Base-by-base conservation (phyloP, 768 basidiomycete genomes). In the Nidularia sp. region DNA sequence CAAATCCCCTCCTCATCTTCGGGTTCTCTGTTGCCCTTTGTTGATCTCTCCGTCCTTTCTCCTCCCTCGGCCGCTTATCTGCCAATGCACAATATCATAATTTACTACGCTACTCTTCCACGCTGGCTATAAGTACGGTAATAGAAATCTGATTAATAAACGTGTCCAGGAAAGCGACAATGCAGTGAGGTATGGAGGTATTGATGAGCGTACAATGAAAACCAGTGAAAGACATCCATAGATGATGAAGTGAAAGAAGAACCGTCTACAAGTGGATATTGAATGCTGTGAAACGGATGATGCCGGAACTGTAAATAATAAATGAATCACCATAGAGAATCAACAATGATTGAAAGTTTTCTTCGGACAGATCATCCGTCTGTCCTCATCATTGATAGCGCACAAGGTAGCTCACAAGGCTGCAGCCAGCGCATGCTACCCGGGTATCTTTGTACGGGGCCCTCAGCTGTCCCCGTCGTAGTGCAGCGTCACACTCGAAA, bases 401-500 rank as follows among this genome's bases (percentile, higher is more conserved):
- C 45, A 58, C 47, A 49, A 39, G 55, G 48, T 51, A 46, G 49
- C 52, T 45, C 33, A 47, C 36, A 39, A 39, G 36, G 36, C n/a
- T n/a, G 45, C 45, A 56, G 44, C 47, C 52, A 34, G 34, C 41
- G 41, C 25, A 31, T 53, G 48, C 52, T 43, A 53, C 47, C 45
- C 31, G 47, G 35, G 25, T 2, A 34, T 15, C 48, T 42, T 47
- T 46, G 44, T 50, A 53, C 58, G 53, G 55, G 56, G 48, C 43
- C 42, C 49, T 41, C 41, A 22, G 36, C 59, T 62, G 45, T 90
- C 89, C 53, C 88, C 90, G 60, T 92, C 90, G 70, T 93, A 84
- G 59, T 89, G 81, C 66, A 89, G 71, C 51, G 94, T 97, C 63
- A 97, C 90, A 68, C 90, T 93, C 62, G 85, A 88, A 71, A 97